These are phyloP conservation scores for Schizochytrium sp. DNA, from an alignment of 108 stramenopile species.

Conservation along the genomic window DNA sequence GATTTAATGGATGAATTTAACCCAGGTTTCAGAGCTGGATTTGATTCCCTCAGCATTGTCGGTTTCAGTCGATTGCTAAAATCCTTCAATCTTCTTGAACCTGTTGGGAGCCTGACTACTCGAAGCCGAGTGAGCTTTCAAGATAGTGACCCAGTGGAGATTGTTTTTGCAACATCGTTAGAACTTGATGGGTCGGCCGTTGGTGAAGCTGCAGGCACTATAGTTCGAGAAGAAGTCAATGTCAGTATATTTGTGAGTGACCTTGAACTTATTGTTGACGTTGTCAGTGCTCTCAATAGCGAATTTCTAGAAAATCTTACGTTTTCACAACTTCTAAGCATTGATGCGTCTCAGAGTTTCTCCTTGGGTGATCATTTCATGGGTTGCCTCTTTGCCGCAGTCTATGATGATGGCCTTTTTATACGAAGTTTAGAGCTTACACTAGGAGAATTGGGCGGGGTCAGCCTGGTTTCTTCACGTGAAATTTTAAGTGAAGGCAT, in stretches of 20 bases:
- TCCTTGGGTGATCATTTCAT: neutral
- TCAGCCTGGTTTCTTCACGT: neutral
- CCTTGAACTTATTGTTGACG: conserved; percentile 1
- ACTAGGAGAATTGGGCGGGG: neutral
- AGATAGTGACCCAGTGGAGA: neutral
- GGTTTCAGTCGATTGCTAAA: neutral
- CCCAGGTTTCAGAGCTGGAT: neutral
- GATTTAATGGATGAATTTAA: neutral
- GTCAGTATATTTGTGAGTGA: neutral
- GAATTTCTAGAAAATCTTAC: neutral
- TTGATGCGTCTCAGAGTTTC: neutral
- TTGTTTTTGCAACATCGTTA: neutral
- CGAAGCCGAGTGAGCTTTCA: neutral
- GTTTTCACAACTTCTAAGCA: neutral
- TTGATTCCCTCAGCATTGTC: neutral
- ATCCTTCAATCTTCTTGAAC: conserved; percentile 32
- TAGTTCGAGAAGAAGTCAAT: conserved; percentile 5
- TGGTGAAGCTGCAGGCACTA: neutral
- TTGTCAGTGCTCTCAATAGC: conserved; percentile 8
- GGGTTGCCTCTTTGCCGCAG: neutral
- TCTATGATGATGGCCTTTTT: neutral
- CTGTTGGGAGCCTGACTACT: neutral
- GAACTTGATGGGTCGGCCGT: conserved; percentile 35
- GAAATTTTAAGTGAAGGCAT: conserved; percentile 51
- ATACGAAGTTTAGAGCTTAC: conserved; percentile 7